phyloP scores from a whole-genome alignment of 768 basidiomycete species.

The Leccinum uliginosum region DNA sequence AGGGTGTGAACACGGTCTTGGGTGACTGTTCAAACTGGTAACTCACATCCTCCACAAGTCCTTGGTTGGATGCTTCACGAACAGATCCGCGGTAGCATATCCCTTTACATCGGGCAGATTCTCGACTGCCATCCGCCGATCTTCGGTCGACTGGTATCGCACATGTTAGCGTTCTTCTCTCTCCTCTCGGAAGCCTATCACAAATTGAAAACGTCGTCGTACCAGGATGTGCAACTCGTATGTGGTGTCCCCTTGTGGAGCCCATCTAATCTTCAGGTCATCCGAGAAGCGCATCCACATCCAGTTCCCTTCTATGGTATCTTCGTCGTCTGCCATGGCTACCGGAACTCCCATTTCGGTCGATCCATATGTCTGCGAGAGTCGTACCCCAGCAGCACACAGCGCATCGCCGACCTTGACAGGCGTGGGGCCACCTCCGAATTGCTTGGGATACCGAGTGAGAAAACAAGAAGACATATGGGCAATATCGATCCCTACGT shows the following conservation, averaged over 20 bases:
- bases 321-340: not conserved
- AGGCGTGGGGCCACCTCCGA: conserved; percentile 36
- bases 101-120: conserved; percentile 38
- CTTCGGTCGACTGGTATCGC: not conserved
- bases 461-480: too few relatives aligned
- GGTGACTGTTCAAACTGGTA: accelerated
- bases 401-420: conserved; percentile 33
- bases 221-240: conserved; percentile 40
- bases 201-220: not conserved
- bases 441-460: conserved; percentile 23
- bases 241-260: conserved; percentile 29
- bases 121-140: conserved; percentile 12
- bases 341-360: conserved; percentile 25
- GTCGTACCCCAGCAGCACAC: conserved; percentile 30
- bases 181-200: not conserved
- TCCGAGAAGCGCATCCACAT: conserved; percentile 32
- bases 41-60: conserved; percentile 36
- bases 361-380: conserved; percentile 34
- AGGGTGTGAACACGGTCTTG: not conserved
- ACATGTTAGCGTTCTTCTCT: not conserved
- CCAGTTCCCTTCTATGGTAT: conserved; percentile 26
- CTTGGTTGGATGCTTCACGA: conserved; percentile 42
- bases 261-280: conserved; percentile 24
- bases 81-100: conserved; percentile 42
- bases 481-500: too few relatives aligned